A percentile compares a stretch with the other conserved stretches of the same genome.
phyloP scores from a whole-genome alignment of 192 early-diverging fungal genomes.

The Lobosporangium transversale region DNA sequence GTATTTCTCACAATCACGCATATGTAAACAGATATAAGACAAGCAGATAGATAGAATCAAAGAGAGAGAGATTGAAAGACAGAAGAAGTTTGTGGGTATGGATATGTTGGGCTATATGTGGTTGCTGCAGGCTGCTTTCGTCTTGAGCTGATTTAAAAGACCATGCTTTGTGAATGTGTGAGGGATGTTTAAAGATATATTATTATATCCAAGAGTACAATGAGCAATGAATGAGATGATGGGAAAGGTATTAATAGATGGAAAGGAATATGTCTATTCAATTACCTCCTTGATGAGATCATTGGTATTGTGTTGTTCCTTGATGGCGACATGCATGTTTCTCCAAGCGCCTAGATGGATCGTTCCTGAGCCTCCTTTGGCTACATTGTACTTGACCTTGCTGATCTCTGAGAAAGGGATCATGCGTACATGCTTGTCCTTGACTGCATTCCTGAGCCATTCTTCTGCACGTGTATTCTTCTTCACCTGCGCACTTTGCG shows the following conservation, averaged over 20 bases:
- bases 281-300: constrained; percentile 55
- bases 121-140: too few species aligned
- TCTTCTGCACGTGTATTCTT: constrained; percentile 50
- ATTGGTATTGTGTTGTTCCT: constrained; percentile 53
- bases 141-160: too few species aligned
- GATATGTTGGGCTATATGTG: too few species aligned
- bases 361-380: constrained; percentile 50
- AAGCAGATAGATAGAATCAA: neutral
- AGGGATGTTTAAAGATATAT: too few species aligned
- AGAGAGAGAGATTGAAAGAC: neutral
- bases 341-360: constrained; percentile 54
- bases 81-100: too few species aligned
- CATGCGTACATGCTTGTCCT: constrained; percentile 53
- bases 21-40: neutral
- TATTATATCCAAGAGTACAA: too few species aligned
- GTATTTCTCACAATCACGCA: neutral
- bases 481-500: constrained; percentile 49
- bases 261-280: too few species aligned
- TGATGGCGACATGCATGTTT: constrained; percentile 54
- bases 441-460: constrained; percentile 50
- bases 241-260: too few species aligned
- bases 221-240: too few species aligned
- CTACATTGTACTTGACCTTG: constrained; percentile 52
- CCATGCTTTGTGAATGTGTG: too few species aligned
- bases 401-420: constrained; percentile 55